Evolutionary conservation across 257 asterid genomes (phyloP), one percentile per base, ranked within the genome.

Genomic region (Rubia yunnanensis): DNA sequence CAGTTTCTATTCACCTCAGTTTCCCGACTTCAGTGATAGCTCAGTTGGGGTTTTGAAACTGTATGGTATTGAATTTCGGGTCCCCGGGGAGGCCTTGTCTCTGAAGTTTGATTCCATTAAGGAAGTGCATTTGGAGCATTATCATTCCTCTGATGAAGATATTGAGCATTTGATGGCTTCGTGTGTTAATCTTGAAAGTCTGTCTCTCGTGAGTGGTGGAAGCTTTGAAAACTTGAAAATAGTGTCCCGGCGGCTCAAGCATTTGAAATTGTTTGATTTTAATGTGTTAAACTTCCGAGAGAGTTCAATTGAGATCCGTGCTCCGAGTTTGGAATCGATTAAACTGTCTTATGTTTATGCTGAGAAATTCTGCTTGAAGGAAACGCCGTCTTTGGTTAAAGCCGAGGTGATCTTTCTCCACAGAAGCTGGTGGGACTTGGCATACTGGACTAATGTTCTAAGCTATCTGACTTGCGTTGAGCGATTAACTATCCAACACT

Each of bases 281-380:
- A 14, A 6, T 13, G 24, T 3, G 17, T 2, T 20, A 31, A 3
- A 22, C 7, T 7, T 13, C 23, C 18, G 10, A 54, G 27, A 32
- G 2, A 35, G 15, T 34, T 61, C 66, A 18, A 15, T 61, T 34
- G 69, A 64, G 28, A 64, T 64, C 7, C 18, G 59, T n/a, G 57
- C 60, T 3, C 69, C 57, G 14, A 48, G 69, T 28, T 41, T 64
- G 59, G 20, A 24, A 11, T 46, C 46, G 0, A 48, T 64, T 27
- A 30, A 5, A 0, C 28, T 41, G 18, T 0, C 11, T 18, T 17
- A 5, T 1, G 22, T 17, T 46, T 18, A 5, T 17, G 24, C 22
- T 23, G 60, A 17, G 3, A 65, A 50, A 11, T 50, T 48, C 34
- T 6, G 9, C 1, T 20, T 50, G 60, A 22, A 31, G 6, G 57